Evolutionary conservation across 805 yeast species (phyloP).

Genomic region (Candida qinlingensis): DNA sequence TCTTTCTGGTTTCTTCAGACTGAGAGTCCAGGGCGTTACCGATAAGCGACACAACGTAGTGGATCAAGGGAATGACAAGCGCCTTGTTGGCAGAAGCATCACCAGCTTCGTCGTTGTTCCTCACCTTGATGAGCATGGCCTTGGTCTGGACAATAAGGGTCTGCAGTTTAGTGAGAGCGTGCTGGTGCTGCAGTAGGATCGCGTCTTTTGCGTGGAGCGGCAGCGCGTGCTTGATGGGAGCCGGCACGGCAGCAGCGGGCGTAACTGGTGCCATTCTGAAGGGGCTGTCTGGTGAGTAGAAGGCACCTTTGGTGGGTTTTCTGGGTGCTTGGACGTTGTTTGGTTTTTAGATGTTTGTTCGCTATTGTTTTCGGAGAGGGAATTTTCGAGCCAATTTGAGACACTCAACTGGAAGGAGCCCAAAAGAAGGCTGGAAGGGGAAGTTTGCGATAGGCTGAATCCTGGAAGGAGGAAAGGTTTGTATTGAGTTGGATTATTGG

Average conservation of each 20-base stretch:
- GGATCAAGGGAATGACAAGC: slow-evolving; percentile 13
- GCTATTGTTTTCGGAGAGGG: no score
- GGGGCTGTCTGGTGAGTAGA: no score
- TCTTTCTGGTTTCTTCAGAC: background rate
- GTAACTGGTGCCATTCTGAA: background rate
- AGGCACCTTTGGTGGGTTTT: no score
- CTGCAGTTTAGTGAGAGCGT: slow-evolving; percentile 42
- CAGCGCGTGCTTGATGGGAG: slow-evolving; percentile 23
- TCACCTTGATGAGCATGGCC: slow-evolving; percentile 13
- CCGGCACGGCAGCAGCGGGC: background rate
- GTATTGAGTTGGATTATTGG: no score
- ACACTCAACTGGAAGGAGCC: no score
- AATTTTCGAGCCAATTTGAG: no score
- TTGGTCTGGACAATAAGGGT: slow-evolving; percentile 31
- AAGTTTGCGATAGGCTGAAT: no score
- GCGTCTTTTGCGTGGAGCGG: slow-evolving; percentile 44
- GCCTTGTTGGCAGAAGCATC: background rate
- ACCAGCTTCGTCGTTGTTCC: background rate
- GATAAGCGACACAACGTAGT: slow-evolving; percentile 8
- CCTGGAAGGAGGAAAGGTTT: no score
- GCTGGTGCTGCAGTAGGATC: slow-evolving; percentile 50
- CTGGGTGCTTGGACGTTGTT: no score
- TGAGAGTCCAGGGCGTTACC: slow-evolving; percentile 4
- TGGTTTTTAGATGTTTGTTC: no score
- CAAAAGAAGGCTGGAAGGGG: no score